phyloP scores from a whole-genome alignment of 768 basidiomycete genomes.

The Nidularia pulvinata region DNA sequence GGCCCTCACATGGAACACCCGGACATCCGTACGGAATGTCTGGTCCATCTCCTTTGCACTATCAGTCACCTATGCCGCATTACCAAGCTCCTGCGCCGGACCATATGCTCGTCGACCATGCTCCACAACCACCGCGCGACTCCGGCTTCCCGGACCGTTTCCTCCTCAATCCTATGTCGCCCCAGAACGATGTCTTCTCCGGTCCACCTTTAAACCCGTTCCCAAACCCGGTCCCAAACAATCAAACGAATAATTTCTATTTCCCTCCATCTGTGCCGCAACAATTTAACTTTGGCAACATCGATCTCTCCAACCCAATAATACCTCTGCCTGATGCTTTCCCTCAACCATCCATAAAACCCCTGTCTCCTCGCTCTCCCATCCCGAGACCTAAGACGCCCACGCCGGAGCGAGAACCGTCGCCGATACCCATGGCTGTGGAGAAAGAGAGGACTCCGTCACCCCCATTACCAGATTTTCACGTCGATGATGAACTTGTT shows the following conservation, averaged over 20 bases:
- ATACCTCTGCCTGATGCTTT: slow-evolving; percentile 3
- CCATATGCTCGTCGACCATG: slow-evolving; percentile 37
- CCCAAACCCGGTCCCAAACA: too few relatives aligned
- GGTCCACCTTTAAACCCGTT: slow-evolving; percentile 8
- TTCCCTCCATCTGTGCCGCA: slow-evolving; percentile 3
- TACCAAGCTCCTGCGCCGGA: slow-evolving; percentile 5
- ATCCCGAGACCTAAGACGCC: slow-evolving; percentile 9
- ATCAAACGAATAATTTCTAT: too few relatives aligned
- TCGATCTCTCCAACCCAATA: slow-evolving; percentile 15
- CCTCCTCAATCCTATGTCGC: slow-evolving; percentile 52
- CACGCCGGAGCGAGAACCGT: slow-evolving; percentile 2
- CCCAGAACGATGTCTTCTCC: slow-evolving; percentile 22
- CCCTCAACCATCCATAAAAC: slow-evolving; percentile 7
- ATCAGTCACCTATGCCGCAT: too few relatives aligned
- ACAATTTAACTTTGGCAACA: background rate
- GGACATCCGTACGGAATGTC: too few relatives aligned
- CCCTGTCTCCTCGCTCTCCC: slow-evolving; percentile 14
- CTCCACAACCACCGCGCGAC: slow-evolving; percentile 26
- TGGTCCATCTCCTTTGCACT: too few relatives aligned
- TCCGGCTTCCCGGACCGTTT: slow-evolving; percentile 50
- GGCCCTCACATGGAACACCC: background rate
- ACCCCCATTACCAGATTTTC: slow-evolving; percentile 81
- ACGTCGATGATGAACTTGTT: slow-evolving; percentile 53
- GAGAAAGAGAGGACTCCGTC: slow-evolving; percentile 59
- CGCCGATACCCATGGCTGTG: slow-evolving; percentile 43